Evolutionary conservation across 2,329 filamentous ascomycete genomes (phyloP), one percentile per base, ranked within the genome.

Genomic region (Mycogone perniciosa): DNA sequence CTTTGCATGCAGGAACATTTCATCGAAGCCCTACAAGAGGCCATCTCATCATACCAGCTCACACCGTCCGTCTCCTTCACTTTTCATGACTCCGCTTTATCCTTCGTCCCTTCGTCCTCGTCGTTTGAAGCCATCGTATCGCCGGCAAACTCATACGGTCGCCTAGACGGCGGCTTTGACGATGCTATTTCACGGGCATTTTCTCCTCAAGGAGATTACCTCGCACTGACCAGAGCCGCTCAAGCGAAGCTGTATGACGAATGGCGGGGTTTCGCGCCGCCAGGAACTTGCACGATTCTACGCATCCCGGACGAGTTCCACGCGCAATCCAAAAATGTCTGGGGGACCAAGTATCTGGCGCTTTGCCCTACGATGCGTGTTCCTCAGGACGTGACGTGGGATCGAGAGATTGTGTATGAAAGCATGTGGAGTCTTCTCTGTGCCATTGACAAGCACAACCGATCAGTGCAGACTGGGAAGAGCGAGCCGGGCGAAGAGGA

Each of bases 311-410:
- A 59, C 2, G 62, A 64, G n/a, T 67, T 74, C 29, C 50, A 56
- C 2, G 54, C 44, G 1, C 50, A 56, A 7, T 64, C 66, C 10
- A 57, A 56, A 10, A 75, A 76, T 44, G 51, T 58, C 1, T 75
- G 71, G 64, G 70, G 67, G 0, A 73, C 71, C 10, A 63, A 59
- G 2, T 73, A 70, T 52, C 53, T 80, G 1, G 75, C 72, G 4
- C 62, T 80, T 1, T 79, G 76, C 58, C 77, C 77, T 27, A 80
- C 76, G 0, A 80, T 80, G 77, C 66, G 75, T 13, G 59, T 68
- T 31, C 76, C 76, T 0, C 54, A 63, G 4, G 55, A 65, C 26
- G 73, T 71, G 7, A 55, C 42, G 5, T 80, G 77, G 76, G 71
- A 80, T 57, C 64, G 69, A 2, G 77, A 80, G 59, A 65, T 80